These are phyloP conservation scores for Zygosaccharomyces pseudobailii DNA, from an alignment of 1,139 yeast genomes.

Conservation along the genomic window DNA sequence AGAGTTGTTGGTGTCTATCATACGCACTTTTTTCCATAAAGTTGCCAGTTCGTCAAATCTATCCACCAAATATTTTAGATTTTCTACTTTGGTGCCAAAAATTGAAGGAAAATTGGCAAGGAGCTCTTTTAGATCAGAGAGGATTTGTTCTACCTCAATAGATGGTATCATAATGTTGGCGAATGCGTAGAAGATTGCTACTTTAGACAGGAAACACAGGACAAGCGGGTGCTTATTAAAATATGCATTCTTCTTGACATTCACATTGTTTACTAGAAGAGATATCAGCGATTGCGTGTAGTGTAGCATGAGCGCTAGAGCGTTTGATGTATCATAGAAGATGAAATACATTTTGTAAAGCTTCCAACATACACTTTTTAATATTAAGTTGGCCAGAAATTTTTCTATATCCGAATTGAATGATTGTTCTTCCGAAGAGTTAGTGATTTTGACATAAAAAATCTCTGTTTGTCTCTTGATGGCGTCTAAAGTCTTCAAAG, in stretches of 20 bases:
- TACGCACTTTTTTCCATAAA: conserved; percentile 24
- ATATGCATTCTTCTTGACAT: conserved; percentile 5
- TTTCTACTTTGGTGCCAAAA: conserved; percentile 36
- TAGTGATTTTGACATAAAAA: conserved; percentile 17
- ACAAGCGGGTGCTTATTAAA: conserved; percentile 30
- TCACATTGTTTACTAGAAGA: conserved; percentile 22
- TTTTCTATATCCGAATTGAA: conserved; percentile 23
- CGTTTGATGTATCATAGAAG: conserved; percentile 20
- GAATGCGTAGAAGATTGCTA: conserved; percentile 26
- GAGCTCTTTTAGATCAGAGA: conserved; percentile 23
- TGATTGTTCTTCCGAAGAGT: conserved; percentile 14
- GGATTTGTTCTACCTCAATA: conserved; percentile 20
- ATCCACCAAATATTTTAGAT: conserved; percentile 36
- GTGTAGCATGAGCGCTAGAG: conserved; percentile 20
- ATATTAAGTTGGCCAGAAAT: conserved; percentile 20
- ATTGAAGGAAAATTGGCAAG: conserved; percentile 16
- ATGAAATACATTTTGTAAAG: conserved; percentile 22
- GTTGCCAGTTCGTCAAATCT: conserved; percentile 22
- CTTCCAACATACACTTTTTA: conserved; percentile 29
- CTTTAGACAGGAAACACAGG: conserved; percentile 18
- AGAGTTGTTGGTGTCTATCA: conserved; percentile 18
- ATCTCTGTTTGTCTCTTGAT: conserved; percentile 24
- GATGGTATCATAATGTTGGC: conserved; percentile 23
- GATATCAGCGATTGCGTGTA: conserved; percentile 20
- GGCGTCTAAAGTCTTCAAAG: conserved; percentile 30